These are phyloP conservation scores for Smallanthus sonchifolius DNA, from an alignment of 129 eudicot species.

Conservation along the genomic window DNA sequence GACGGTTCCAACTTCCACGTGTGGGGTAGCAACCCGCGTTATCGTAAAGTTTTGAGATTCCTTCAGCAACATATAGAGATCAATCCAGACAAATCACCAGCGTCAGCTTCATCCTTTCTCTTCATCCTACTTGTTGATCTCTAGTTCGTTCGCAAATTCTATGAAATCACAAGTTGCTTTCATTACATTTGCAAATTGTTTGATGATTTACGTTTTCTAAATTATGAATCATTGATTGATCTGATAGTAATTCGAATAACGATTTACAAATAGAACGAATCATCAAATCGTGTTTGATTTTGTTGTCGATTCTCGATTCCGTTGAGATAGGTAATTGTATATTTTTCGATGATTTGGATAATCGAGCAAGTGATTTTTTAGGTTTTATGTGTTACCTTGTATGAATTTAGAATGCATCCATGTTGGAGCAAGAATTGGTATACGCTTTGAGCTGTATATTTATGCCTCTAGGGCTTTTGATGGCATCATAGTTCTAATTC, in stretches of 20 bases:
- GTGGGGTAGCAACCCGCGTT: background rate
- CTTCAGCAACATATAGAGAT: background rate
- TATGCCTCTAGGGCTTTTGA: background rate
- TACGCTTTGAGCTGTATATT: background rate
- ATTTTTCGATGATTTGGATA: background rate
- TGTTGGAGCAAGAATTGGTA: background rate
- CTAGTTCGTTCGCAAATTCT: slow-evolving; percentile 1
- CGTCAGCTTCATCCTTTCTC: background rate
- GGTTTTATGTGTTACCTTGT: background rate
- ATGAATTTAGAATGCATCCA: background rate
- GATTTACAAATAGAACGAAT: background rate
- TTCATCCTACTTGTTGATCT: background rate
- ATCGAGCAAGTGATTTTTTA: background rate
- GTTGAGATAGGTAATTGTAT: background rate
- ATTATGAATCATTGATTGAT: background rate
- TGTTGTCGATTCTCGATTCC: background rate
- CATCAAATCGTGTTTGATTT: background rate
- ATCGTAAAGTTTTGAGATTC: background rate
- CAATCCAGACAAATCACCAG: background rate
- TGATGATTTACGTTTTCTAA: background rate
- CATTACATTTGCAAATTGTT: background rate
- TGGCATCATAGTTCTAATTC: slow-evolving; percentile 14
- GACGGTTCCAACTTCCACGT: slow-evolving; percentile 25
- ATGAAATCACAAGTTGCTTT: background rate
- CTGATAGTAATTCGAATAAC: background rate